A percentile compares a stretch with the other conserved stretches of the same genome.
Evolutionary conservation across 2,329 filamentous ascomycete genomes (phyloP).

Genomic region (Rhynchosporium secalis): DNA sequence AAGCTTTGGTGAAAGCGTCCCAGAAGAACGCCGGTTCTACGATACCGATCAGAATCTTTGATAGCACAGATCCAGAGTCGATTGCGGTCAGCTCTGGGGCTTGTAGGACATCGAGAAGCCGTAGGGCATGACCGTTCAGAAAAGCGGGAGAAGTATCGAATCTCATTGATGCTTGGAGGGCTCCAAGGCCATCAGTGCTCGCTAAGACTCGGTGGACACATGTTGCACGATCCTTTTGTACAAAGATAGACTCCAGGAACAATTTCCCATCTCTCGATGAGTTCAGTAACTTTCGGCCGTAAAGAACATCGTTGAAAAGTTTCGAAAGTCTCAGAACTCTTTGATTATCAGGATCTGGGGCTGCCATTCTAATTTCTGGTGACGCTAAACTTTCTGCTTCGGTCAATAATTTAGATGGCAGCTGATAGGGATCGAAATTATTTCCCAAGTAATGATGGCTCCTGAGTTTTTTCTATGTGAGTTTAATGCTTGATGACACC

Average conservation of each 20-base stretch:
- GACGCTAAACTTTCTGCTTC: background rate
- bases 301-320: conserved; percentile 44
- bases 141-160: conserved; percentile 47
- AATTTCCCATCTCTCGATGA: conserved; percentile 44
- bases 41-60: conserved; percentile 47
- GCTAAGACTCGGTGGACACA: conserved; percentile 46
- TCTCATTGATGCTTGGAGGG: conserved; percentile 46
- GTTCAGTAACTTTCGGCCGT: conserved; percentile 43
- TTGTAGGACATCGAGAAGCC: conserved; percentile 42
- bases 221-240: conserved; percentile 43
- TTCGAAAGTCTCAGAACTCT: conserved; percentile 39
- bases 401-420: background rate
- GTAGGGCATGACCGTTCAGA: conserved; percentile 43
- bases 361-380: conserved; percentile 9
- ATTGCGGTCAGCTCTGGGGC: conserved; percentile 30
- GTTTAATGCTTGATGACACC: background rate
- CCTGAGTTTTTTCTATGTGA: background rate
- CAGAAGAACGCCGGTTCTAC: conserved; percentile 54
- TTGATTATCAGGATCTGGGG: conserved; percentile 13
- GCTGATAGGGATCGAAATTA: background rate
- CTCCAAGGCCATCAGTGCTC: conserved; percentile 39
- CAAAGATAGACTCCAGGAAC: conserved; percentile 51
- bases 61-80: conserved; percentile 41
- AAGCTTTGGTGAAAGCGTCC: conserved; percentile 40
- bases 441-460: background rate